These are phyloP conservation scores for Lindgomyces ingoldianus DNA, from an alignment of 495 filamentous ascomycete species.

Conservation along the genomic window DNA sequence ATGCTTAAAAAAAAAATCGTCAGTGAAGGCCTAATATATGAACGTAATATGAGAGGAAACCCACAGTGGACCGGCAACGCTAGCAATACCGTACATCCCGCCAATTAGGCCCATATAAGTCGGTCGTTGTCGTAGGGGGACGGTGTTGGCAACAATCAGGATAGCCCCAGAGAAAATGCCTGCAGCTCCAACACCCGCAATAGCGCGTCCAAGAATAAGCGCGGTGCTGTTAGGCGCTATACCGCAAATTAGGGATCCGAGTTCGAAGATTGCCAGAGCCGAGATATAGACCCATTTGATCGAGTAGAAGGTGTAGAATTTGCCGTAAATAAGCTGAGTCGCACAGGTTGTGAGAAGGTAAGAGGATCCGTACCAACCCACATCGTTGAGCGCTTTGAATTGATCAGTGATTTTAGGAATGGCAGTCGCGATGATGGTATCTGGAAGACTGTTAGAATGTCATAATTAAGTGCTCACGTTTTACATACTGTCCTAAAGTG, in stretches of 20 bases:
- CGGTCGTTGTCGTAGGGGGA: conserved; percentile 37
- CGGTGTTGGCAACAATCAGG: conserved; percentile 39
- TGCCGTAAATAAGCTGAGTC: conserved; percentile 49
- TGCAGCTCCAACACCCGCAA: conserved; percentile 42
- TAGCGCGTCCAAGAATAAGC: conserved; percentile 40
- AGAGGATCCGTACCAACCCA: conserved; percentile 76
- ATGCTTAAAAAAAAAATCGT: conserved; percentile 25
- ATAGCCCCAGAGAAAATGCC: conserved; percentile 41
- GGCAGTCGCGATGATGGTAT: conserved; percentile 82
- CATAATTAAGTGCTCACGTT: not conserved
- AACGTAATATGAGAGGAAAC: not conserved
- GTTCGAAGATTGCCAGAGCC: conserved; percentile 38
- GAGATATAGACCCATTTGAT: conserved; percentile 48
- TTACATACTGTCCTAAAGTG: conserved; percentile 47
- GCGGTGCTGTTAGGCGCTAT: conserved; percentile 36
- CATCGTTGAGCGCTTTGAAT: conserved; percentile 72
- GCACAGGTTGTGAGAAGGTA: conserved; percentile 71
- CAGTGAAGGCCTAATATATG: not conserved
- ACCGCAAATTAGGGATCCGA: conserved; percentile 39
- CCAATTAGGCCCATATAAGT: conserved; percentile 40
- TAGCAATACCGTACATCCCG: conserved; percentile 39
- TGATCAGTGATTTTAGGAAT: conserved; percentile 81
- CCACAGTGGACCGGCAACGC: conserved; percentile 36
- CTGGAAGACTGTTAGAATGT: not conserved
- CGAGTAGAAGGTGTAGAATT: conserved; percentile 48